phyloP scores from a whole-genome alignment of 2,329 filamentous ascomycete species.

The Xylaria sp. region DNA sequence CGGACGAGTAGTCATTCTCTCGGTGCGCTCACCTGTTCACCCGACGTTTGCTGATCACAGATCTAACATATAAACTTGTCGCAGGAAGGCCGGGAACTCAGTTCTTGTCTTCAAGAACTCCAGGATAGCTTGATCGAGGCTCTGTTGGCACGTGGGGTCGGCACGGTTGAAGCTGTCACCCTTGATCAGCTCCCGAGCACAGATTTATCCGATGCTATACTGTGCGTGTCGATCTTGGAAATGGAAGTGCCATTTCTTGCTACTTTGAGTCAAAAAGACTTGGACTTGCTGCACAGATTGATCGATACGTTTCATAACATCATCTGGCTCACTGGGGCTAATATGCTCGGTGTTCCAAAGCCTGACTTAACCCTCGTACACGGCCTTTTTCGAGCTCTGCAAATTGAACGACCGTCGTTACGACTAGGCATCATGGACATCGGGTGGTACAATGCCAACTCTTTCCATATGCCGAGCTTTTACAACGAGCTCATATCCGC shows the following conservation, averaged over 20 bases:
- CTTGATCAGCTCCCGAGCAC: neutral
- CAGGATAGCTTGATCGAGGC: neutral
- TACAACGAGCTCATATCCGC: neutral
- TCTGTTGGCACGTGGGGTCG: neutral
- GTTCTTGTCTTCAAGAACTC: neutral
- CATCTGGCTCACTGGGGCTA: conserved; percentile 36
- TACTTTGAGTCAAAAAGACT: conserved; percentile 8
- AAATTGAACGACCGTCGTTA: conserved; percentile 38
- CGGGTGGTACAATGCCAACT: neutral
- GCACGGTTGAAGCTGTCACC: neutral
- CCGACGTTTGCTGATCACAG: neutral
- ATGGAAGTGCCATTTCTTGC: conserved; percentile 22
- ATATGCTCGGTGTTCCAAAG: conserved; percentile 29
- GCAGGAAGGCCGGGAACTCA: neutral
- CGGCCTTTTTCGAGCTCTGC: conserved; percentile 38
- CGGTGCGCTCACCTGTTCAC: no score
- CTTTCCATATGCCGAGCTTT: neutral
- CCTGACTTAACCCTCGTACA: conserved; percentile 32
- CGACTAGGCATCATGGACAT: conserved; percentile 33
- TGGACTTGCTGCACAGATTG: conserved; percentile 14
- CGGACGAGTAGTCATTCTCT: no score
- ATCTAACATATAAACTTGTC: neutral
- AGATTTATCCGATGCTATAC: neutral
- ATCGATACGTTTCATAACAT: conserved; percentile 22
- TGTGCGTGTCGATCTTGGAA: conserved; percentile 32